Evolutionary conservation across 805 yeast genomes (phyloP).

Genomic region (Candida sanyiensis): DNA sequence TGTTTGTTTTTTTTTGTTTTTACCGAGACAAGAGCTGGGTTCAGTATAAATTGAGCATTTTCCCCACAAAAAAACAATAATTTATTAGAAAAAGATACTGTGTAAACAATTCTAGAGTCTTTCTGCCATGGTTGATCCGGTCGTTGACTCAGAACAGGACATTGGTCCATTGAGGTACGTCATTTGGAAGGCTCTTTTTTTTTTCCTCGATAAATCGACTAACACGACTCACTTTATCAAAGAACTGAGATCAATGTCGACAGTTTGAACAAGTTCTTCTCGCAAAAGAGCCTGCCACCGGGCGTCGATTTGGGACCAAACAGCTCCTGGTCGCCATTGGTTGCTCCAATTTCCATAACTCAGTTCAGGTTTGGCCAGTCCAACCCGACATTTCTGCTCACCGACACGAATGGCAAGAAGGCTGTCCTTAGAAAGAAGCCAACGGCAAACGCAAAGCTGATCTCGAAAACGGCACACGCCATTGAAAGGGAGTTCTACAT

Average conservation of each 20-base stretch:
- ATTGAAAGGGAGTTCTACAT: constrained; percentile 56
- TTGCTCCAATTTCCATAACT: constrained; percentile 32
- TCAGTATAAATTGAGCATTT: too few species aligned
- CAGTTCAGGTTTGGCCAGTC: constrained; percentile 62
- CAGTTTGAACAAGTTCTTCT: constrained; percentile 25
- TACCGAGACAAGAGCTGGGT: too few species aligned
- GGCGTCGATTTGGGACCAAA: constrained; percentile 16
- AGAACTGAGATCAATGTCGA: constrained; percentile 27
- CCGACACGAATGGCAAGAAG: constrained; percentile 33
- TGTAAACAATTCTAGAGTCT: too few species aligned
- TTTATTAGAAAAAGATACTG: too few species aligned
- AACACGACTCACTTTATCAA: not conserved
- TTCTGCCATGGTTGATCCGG: constrained; percentile 5
- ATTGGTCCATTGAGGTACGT: constrained; percentile 22
- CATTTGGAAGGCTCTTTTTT: not conserved
- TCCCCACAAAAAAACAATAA: too few species aligned
- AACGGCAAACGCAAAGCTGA: constrained; percentile 40
- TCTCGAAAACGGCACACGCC: constrained; percentile 54
- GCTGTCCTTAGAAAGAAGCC: constrained; percentile 57
- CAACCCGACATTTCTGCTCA: constrained; percentile 52
- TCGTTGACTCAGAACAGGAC: constrained; percentile 25
- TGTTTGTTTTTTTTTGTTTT: too few species aligned
- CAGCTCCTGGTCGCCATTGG: constrained; percentile 19
- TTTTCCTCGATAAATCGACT: not conserved
- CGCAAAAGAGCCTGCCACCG: constrained; percentile 5